phyloP scores from a whole-genome alignment of 2,329 filamentous ascomycete species.

The Drechslerella stenobrocha region DNA sequence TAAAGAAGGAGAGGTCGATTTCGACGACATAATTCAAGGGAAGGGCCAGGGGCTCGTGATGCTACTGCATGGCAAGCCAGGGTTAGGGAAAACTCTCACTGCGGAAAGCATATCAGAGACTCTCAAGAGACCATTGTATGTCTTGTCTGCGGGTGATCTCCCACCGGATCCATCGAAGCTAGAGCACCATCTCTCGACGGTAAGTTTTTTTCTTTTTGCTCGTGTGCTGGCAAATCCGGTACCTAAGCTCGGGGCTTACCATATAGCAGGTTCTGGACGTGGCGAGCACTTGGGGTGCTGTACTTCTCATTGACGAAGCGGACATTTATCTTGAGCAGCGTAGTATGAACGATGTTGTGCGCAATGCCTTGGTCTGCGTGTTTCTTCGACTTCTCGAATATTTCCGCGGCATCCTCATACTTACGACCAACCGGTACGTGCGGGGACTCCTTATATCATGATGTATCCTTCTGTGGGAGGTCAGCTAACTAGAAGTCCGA shows the following conservation, averaged over 20 bases:
- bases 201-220: constrained; percentile 66
- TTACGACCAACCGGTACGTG: constrained; percentile 82
- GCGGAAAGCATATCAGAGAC: constrained; percentile 84
- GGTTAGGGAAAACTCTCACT: constrained; percentile 85
- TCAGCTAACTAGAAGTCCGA: neutral
- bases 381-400: constrained; percentile 87
- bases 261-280: constrained; percentile 86
- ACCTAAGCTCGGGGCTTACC: constrained; percentile 68
- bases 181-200: constrained; percentile 58
- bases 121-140: constrained; percentile 78
- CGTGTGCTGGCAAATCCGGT: constrained; percentile 46
- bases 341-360: constrained; percentile 78
- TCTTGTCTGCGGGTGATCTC: constrained; percentile 78
- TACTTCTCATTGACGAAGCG: constrained; percentile 81
- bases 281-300: constrained; percentile 81
- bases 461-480: neutral
- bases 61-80: constrained; percentile 64
- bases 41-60: constrained; percentile 84
- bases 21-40: constrained; percentile 79
- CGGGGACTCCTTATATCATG: constrained; percentile 57
- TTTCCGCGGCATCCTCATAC: constrained; percentile 85
- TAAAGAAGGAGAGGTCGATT: constrained; percentile 14
- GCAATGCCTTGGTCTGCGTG: constrained; percentile 79
- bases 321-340: constrained; percentile 83
- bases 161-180: constrained; percentile 64